phyloP scores from a whole-genome alignment of 495 filamentous ascomycete species.

The Aspergillus nidulans region DNA sequence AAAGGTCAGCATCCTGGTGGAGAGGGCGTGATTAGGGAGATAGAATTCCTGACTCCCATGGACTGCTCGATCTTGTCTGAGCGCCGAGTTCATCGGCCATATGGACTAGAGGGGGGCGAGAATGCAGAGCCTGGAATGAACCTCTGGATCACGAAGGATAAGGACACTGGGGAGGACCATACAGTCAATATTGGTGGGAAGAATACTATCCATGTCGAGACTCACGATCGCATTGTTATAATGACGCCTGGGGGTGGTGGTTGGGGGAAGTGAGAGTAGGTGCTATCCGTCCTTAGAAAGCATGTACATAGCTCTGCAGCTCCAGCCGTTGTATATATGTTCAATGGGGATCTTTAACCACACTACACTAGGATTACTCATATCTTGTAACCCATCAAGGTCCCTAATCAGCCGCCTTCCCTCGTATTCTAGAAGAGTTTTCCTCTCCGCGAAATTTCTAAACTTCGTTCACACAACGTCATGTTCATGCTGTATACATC shows the following conservation, averaged over 20 bases:
- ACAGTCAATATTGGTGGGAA: conserved; percentile 85
- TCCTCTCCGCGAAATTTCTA: too few species aligned
- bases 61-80: conserved; percentile 88
- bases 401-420: too few species aligned
- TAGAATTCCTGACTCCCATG: conserved; percentile 87
- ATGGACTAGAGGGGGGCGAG: conserved; percentile 83
- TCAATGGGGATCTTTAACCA: too few species aligned
- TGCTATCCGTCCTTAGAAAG: neutral
- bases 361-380: neutral
- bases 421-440: neutral
- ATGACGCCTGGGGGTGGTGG: conserved; percentile 53
- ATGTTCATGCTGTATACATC: conserved; percentile 2
- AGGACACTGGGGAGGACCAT: conserved; percentile 25
- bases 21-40: conserved; percentile 87
- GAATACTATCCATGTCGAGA: conserved; percentile 83
- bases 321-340: too few species aligned
- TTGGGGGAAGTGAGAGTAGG: conserved; percentile 15
- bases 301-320: too few species aligned
- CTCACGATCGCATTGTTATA: conserved; percentile 84
- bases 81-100: conserved; percentile 79
- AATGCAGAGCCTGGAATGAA: conserved; percentile 78
- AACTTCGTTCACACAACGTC: neutral
- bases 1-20: conserved; percentile 74
- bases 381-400: neutral
- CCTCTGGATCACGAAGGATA: conserved; percentile 69